These are phyloP conservation scores for Ascodesmis nigricans DNA, from an alignment of 495 filamentous ascomycete genomes.

Conservation along the genomic window DNA sequence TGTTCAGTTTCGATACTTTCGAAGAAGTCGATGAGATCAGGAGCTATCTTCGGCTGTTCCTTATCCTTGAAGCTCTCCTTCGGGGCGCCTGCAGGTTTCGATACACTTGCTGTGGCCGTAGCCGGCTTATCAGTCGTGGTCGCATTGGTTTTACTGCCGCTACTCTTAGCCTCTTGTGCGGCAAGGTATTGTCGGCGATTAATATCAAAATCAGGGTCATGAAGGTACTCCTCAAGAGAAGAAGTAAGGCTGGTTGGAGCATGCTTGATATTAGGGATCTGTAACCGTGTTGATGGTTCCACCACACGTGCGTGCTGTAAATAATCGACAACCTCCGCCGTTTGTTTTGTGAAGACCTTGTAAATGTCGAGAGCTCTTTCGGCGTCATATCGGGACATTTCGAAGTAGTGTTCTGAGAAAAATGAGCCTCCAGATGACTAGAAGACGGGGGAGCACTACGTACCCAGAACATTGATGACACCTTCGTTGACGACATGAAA, in stretches of 20 bases:
- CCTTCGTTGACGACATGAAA: slow-evolving; percentile 95
- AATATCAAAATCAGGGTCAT: slow-evolving; percentile 89
- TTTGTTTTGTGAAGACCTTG: slow-evolving; percentile 78
- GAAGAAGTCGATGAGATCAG: slow-evolving; percentile 94
- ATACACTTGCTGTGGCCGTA: slow-evolving; percentile 9
- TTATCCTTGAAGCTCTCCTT: slow-evolving; percentile 14
- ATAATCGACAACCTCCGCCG: slow-evolving; percentile 78
- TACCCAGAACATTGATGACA: slow-evolving; percentile 92
- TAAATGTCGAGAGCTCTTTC: slow-evolving; percentile 84
- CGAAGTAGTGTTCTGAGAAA: slow-evolving; percentile 72
- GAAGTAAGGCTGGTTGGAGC: slow-evolving; percentile 75
- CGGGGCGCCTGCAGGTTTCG: slow-evolving; percentile 13
- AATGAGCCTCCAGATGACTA: slow-evolving; percentile 8
- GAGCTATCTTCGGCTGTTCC: slow-evolving; percentile 21
- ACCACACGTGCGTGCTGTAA: slow-evolving; percentile 69
- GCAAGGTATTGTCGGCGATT: slow-evolving; percentile 79
- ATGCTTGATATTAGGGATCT: slow-evolving; percentile 95
- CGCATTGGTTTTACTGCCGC: slow-evolving; percentile 26
- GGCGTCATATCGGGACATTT: slow-evolving; percentile 88
- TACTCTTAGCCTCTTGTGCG: slow-evolving; percentile 61
- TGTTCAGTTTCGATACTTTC: slow-evolving; percentile 90
- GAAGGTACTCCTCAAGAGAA: slow-evolving; percentile 82
- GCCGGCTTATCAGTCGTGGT: too few relatives aligned
- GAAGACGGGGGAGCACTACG: slow-evolving; percentile 8
- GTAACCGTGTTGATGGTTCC: slow-evolving; percentile 72